Conservation (phyloP, 2,329 filamentous ascomycete species). For the Periglandula ipomoeae region DNA sequence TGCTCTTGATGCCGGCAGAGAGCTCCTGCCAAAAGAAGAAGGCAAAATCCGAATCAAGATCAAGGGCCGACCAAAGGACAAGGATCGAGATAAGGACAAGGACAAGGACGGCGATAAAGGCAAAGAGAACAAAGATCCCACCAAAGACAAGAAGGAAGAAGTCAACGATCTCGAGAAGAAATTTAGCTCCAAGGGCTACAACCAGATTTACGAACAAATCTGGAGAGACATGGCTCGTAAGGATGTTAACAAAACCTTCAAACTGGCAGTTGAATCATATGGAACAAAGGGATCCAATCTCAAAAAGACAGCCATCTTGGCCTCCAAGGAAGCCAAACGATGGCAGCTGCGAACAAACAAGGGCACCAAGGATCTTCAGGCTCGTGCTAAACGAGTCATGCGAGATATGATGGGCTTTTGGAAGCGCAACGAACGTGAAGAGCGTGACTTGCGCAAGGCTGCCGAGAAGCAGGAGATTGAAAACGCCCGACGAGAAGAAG, state of each 20-base stretch:
- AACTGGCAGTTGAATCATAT: conserved; percentile 78
- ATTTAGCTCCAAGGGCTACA: conserved; percentile 86
- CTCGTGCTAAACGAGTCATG: conserved; percentile 95
- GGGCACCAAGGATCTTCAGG: conserved; percentile 95
- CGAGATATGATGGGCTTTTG: conserved; percentile 99
- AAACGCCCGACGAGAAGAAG: conserved; percentile 92
- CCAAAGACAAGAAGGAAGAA: conserved; percentile 36
- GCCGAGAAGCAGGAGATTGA: conserved; percentile 95
- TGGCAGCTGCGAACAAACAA: conserved; percentile 99
- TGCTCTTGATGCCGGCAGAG: conserved; percentile 69
- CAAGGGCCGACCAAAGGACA: conserved; percentile 40
- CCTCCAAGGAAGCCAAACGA: conserved; percentile 91
- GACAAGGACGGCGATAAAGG: conserved; percentile 34
- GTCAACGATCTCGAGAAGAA: conserved; percentile 48
- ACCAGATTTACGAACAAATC: conserved; percentile 95
- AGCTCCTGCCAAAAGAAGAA: conserved; percentile 50
- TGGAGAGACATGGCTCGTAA: conserved; percentile 92
- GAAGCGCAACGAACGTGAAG: conserved; percentile 97
- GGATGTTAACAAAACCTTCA: conserved; percentile 85
- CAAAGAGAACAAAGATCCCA: conserved; percentile 40
- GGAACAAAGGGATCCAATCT: conserved; percentile 87
- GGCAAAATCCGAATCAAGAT: conserved; percentile 56
- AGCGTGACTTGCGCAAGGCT: conserved; percentile 86
- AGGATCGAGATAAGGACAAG: conserved; percentile 31
- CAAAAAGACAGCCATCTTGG: conserved; percentile 93